Evolutionary conservation across 768 basidiomycete genomes (phyloP).

Genomic region (Serpula lacrymans): DNA sequence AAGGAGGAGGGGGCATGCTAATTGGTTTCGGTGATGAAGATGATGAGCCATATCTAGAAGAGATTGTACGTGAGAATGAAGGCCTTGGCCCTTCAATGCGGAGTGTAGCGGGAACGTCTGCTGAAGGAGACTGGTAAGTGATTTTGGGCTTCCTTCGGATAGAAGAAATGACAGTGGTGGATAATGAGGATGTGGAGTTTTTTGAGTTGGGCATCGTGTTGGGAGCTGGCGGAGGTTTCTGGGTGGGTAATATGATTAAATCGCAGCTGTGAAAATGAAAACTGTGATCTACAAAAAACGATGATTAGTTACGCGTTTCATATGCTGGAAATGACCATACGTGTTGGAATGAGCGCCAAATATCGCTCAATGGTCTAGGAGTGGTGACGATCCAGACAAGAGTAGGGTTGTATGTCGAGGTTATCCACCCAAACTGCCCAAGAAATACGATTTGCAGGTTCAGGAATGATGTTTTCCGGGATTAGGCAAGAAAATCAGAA

Average conservation of each 20-base stretch:
- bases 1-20: constrained; percentile 2
- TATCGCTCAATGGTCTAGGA: no score
- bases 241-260: no score
- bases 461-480: constrained; percentile 18
- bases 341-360: no score
- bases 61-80: constrained; percentile 14
- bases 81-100: constrained; percentile 19
- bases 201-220: no score
- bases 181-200: neutral
- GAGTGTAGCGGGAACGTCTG: constrained; percentile 22
- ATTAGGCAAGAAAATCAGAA: neutral
- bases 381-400: no score
- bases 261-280: no score
- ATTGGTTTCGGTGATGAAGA: constrained; percentile 13
- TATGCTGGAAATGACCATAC: no score
- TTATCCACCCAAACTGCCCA: constrained; percentile 19
- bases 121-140: constrained; percentile 58
- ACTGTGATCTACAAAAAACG: no score
- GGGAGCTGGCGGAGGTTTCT: no score
- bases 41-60: constrained; percentile 10
- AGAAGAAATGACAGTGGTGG: constrained; percentile 18
- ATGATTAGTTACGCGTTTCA: no score
- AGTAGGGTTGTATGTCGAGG: constrained; percentile 24
- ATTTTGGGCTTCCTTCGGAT: constrained; percentile 53
- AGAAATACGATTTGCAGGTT: constrained; percentile 18